Evolutionary conservation across 768 basidiomycete genomes (phyloP).

Genomic region (Termitomyces sp.): DNA sequence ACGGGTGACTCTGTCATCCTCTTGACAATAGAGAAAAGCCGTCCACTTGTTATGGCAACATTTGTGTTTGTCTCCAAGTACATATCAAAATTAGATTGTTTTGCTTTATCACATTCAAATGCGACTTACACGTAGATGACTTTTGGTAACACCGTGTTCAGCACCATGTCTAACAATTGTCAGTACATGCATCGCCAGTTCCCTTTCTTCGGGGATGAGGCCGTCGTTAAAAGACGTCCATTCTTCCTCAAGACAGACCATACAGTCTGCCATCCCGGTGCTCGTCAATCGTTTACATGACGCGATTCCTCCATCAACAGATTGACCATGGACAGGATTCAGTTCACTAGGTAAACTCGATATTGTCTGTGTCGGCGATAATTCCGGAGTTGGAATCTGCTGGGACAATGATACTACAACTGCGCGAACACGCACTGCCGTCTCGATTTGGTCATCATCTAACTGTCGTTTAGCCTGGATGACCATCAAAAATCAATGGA

Average conservation of each 20-base stretch:
- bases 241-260: constrained; percentile 38
- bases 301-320: constrained; percentile 33
- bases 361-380: constrained; percentile 10
- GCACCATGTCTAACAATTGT: constrained; percentile 28
- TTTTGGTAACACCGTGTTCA: constrained; percentile 32
- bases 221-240: constrained; percentile 23
- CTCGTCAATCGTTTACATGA: constrained; percentile 38
- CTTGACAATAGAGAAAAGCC: constrained; percentile 27
- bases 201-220: constrained; percentile 23
- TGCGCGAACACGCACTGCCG: constrained; percentile 46
- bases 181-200: constrained; percentile 27
- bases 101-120: background rate
- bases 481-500: background rate
- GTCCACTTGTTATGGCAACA: constrained; percentile 13
- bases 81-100: background rate
- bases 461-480: background rate
- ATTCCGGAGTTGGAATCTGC: constrained; percentile 11
- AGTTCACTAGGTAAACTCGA: constrained; percentile 15
- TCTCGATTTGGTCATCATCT: constrained; percentile 88
- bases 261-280: constrained; percentile 36
- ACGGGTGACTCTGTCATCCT: constrained; percentile 39
- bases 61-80: constrained; percentile 11
- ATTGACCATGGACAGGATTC: constrained; percentile 35
- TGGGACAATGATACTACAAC: constrained; percentile 13
- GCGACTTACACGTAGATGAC: constrained; percentile 29